phyloP scores from a whole-genome alignment of 2,329 filamentous ascomycete genomes.

The Rutstroemia sp. region DNA sequence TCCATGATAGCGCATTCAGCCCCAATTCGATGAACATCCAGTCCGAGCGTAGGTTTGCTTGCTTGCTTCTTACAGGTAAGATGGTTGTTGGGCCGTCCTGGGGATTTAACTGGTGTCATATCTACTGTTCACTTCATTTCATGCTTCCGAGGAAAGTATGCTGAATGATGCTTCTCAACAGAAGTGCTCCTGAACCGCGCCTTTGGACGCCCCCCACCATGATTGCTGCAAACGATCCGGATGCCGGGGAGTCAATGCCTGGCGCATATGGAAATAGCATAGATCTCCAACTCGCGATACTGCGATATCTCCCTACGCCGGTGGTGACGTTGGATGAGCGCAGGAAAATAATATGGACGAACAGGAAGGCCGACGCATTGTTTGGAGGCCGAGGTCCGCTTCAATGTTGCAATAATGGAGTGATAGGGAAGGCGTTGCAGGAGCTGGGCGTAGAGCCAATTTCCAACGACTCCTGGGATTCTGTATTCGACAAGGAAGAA shows the following conservation, averaged over 20 bases:
- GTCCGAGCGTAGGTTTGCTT: not conserved
- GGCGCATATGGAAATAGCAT: not conserved
- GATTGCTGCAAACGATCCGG: not conserved
- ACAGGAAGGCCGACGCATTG: slow-evolving; percentile 11
- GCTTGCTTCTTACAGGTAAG: not conserved
- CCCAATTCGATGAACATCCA: not conserved
- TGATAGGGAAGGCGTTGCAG: slow-evolving; percentile 7
- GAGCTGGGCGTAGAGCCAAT: slow-evolving; percentile 14
- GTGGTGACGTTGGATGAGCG: slow-evolving; percentile 17
- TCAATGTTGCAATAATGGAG: not conserved
- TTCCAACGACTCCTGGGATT: slow-evolving; percentile 11
- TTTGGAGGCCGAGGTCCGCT: slow-evolving; percentile 10
- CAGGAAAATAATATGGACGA: slow-evolving; percentile 13
- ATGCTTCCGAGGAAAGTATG: not conserved
- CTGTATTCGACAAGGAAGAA: slow-evolving; percentile 11
- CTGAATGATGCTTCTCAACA: not conserved
- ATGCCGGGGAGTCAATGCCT: not conserved
- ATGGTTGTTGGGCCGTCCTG: not conserved
- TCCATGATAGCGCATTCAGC: not conserved
- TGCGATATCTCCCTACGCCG: slow-evolving; percentile 17
- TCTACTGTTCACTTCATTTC: not conserved
- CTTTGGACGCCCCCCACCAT: not conserved
- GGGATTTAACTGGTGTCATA: not conserved
- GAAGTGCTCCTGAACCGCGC: not conserved
- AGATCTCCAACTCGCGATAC: slow-evolving; percentile 18